A percentile compares a stretch with the other conserved stretches of the same genome.
phyloP scores from a whole-genome alignment of 495 filamentous ascomycete species.

The Annulohypoxylon nitens region DNA sequence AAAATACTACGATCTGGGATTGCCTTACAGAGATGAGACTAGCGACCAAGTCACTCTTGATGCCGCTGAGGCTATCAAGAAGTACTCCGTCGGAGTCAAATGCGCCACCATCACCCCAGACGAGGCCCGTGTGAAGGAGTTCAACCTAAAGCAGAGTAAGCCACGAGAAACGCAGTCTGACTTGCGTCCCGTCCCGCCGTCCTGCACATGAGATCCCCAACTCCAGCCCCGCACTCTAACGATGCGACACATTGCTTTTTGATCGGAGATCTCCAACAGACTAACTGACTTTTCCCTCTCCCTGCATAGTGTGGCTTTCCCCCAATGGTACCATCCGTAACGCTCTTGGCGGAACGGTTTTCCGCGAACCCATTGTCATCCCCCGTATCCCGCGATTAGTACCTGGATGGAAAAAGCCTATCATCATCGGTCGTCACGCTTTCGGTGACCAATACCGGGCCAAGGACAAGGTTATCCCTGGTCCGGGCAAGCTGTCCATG shows the following conservation, averaged over 20 bases:
- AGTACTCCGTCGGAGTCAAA: constrained; percentile 98
- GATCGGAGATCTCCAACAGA: constrained; percentile 1
- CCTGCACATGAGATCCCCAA: constrained; percentile 22
- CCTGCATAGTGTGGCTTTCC: constrained; percentile 87
- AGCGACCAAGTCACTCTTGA: constrained; percentile 95
- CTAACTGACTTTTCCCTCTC: constrained; percentile 28
- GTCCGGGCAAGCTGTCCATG: constrained; percentile 89
- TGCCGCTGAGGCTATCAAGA: constrained; percentile 96
- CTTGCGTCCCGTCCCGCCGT: constrained; percentile 19
- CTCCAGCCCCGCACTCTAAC: constrained; percentile 25
- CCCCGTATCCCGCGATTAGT: constrained; percentile 90
- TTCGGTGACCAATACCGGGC: constrained; percentile 99
- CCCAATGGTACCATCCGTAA: constrained; percentile 99
- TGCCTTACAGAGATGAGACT: constrained; percentile 95
- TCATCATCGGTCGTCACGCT: constrained; percentile 98
- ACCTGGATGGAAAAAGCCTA: constrained; percentile 96
- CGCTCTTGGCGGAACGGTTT: constrained; percentile 93
- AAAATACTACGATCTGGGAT: constrained; percentile 98
- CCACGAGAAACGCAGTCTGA: constrained; percentile 21
- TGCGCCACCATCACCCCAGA: constrained; percentile 99
- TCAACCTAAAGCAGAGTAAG: constrained; percentile 96
- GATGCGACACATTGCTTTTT: background rate
- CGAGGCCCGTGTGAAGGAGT: constrained; percentile 95
- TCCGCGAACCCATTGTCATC: constrained; percentile 98
- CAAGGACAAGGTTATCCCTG: constrained; percentile 84